These are phyloP conservation scores for Trichoderma pleuroti DNA, from an alignment of 2,329 filamentous ascomycete species.

Conservation along the genomic window DNA sequence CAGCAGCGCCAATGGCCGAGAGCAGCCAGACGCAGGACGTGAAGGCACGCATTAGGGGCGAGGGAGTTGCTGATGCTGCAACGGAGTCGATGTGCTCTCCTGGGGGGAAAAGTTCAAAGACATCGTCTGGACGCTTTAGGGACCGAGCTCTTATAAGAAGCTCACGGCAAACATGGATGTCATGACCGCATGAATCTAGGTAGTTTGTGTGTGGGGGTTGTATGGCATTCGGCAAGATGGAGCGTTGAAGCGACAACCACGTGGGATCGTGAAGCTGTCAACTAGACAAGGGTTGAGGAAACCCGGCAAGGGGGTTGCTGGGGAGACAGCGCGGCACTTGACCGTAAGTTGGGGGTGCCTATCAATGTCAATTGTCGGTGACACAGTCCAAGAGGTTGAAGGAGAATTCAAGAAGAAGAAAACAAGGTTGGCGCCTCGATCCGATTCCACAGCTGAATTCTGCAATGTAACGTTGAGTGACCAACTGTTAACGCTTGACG, in stretches of 20 bases:
- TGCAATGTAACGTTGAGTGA: not conserved
- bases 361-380: not conserved
- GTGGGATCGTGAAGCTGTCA: not conserved
- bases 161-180: not conserved
- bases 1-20: slow-evolving; percentile 10
- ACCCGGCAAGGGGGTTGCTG: not conserved
- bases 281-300: not conserved
- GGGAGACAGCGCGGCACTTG: not conserved
- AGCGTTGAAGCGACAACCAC: slow-evolving; percentile 1
- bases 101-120: not conserved
- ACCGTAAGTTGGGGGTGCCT: not conserved
- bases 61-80: not conserved
- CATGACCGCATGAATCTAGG: not conserved
- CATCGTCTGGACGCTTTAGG: not conserved
- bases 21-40: slow-evolving; percentile 5
- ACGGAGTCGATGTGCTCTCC: not conserved
- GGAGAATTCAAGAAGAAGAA: too few species aligned
- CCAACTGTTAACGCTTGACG: not conserved
- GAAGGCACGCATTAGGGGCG: not conserved
- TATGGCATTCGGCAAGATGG: not conserved
- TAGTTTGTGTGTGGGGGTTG: not conserved
- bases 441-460: not conserved
- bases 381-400: not conserved
- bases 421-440: not conserved
- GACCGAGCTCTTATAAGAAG: not conserved